Conservation (phyloP, 2,329 filamentous ascomycete genomes). For the Penicillium sp. region DNA sequence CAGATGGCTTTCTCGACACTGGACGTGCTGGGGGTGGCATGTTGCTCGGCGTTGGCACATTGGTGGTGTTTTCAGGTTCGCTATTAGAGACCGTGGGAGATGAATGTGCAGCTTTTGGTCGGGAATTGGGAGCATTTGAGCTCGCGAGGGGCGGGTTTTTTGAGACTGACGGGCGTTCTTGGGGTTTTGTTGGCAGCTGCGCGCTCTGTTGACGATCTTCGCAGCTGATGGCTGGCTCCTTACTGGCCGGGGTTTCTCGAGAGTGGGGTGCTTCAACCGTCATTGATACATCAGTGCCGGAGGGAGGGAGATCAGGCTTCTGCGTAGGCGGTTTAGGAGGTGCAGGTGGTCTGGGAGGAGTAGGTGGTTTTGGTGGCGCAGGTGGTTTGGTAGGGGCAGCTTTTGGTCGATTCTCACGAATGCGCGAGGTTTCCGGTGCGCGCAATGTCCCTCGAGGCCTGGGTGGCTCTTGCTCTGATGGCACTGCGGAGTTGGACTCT, state of each 20-base stretch:
- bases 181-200: neutral
- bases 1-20: constrained; percentile 3
- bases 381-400: neutral
- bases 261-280: neutral
- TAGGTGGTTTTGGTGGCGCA: neutral
- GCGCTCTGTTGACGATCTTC: neutral
- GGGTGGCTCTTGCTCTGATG: neutral
- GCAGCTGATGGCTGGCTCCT: neutral
- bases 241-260: neutral
- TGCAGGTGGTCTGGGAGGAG: neutral
- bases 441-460: neutral
- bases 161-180: neutral
- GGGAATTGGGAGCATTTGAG: neutral
- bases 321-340: neutral
- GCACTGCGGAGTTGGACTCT: neutral
- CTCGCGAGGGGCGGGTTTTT: neutral
- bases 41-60: neutral
- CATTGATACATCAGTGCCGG: neutral
- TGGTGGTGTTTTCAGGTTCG: neutral
- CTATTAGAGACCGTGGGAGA: neutral
- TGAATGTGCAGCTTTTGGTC: neutral
- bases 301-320: neutral
- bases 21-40: constrained; percentile 4
- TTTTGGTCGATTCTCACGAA: neutral
- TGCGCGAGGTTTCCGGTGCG: too few species aligned